These are phyloP conservation scores for Hyphopichia burtonii DNA, from an alignment of 1,139 yeast genomes.

Conservation along the genomic window DNA sequence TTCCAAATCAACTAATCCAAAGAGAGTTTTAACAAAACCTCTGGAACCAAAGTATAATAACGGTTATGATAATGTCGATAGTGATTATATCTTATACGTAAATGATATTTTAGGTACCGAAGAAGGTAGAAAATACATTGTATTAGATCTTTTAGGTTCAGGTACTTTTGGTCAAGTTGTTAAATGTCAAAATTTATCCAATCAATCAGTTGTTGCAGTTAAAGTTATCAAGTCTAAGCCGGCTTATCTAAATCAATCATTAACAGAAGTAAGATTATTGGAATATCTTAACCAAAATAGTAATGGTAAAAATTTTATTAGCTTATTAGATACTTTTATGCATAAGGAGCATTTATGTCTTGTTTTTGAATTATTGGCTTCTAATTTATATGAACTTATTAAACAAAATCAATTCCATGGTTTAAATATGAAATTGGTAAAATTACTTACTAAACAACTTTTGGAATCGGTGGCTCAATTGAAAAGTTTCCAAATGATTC, in stretches of 20 bases:
- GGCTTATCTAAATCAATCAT: slow-evolving; percentile 86
- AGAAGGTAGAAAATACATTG: slow-evolving; percentile 84
- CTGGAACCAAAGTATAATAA: slow-evolving; percentile 78
- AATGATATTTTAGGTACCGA: slow-evolving; percentile 90
- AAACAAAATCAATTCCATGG: slow-evolving; percentile 96
- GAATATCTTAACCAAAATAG: slow-evolving; percentile 77
- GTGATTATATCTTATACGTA: slow-evolving; percentile 89
- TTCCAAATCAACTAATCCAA: slow-evolving; percentile 82
- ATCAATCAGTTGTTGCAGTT: slow-evolving; percentile 90
- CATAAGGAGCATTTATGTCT: slow-evolving; percentile 91
- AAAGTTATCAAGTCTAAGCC: slow-evolving; percentile 92
- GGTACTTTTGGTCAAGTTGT: slow-evolving; percentile 99
- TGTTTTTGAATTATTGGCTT: slow-evolving; percentile 85
- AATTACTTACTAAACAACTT: slow-evolving; percentile 75
- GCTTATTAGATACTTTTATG: slow-evolving; percentile 83
- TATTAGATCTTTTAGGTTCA: slow-evolving; percentile 86
- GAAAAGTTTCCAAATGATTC: slow-evolving; percentile 83
- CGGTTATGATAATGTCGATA: slow-evolving; percentile 85
- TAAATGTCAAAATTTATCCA: slow-evolving; percentile 87
- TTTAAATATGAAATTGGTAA: slow-evolving; percentile 73
- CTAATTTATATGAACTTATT: slow-evolving; percentile 84
- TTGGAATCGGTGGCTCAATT: slow-evolving; percentile 77
- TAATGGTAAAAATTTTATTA: slow-evolving; percentile 72
- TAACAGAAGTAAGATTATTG: slow-evolving; percentile 84
- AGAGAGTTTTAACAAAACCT: slow-evolving; percentile 90